Evolutionary conservation across 768 basidiomycete species (phyloP), one percentile per base, ranked within the genome.

Genomic region (Boletus pseudo-olivaceus): DNA sequence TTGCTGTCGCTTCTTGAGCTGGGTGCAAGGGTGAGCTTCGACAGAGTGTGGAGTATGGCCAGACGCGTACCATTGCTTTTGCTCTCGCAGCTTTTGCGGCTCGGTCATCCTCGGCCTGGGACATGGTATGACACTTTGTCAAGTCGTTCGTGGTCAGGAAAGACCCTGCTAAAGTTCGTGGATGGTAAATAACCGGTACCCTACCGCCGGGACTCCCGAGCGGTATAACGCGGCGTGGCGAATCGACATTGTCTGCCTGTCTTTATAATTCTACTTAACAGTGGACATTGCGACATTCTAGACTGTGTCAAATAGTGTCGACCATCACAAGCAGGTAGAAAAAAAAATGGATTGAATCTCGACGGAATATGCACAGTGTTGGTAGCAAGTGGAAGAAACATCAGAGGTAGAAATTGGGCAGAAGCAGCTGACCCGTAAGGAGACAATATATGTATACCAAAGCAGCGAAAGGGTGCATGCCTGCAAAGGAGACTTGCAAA

Each of bases 1-100:
- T 62, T 84, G 85, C 60, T 87, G 88, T 55, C 86, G 81, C 72
- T 88, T 90, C 78, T 91, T 90, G 68, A 92, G 78, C 89, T 92
- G 70, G 44, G 47, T 23, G 34, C 49, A 23, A 47, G 45, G 43
- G 20, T 56, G 26, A 64, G 50, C 20, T 29, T 23, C 15, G 51
- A 43, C 40, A 33, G 53, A 0, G 19, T 29, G 46, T 20, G 9
- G 27, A 30, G 7, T 15, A 37, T 26, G 2, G 48, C 29, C 5
- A 38, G 47, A 52, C 47, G 70, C 79, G 54, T 67, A 92, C 91
- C 82, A 93, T 65, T 46, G 88, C 90, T 70, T 88, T 90, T 51
- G 88, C 91, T 57, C 91, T 82, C 3, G 91, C 91, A 51, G 90
- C 82, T 72, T 88, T 91, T 15, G 82, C 83, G 49, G 88, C 88